phyloP scores from a whole-genome alignment of 2,329 filamentous ascomycete species.

The Aureobasidium zeae region DNA sequence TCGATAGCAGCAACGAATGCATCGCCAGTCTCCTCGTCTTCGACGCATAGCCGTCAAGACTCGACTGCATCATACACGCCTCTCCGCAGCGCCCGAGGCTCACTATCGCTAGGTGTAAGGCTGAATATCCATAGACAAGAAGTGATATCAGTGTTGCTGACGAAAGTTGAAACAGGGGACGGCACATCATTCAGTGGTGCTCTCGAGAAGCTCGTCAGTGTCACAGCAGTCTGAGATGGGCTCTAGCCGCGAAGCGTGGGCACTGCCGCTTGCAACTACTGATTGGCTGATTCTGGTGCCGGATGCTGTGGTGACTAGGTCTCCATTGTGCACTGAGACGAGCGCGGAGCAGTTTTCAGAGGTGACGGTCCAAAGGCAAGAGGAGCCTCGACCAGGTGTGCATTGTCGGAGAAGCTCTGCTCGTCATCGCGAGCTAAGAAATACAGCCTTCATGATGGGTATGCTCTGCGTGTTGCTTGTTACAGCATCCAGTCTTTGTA shows the following conservation, averaged over 20 bases:
- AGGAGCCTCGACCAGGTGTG: not conserved
- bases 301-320: constrained; percentile 1
- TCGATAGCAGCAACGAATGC: not conserved
- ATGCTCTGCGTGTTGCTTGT: not conserved
- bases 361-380: not conserved
- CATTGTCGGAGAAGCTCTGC: not conserved
- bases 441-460: not conserved
- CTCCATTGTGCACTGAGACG: not conserved
- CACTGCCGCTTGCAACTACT: constrained; percentile 4
- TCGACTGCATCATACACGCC: constrained; percentile 7
- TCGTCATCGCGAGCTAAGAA: not conserved
- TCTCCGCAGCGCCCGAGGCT: constrained; percentile 3
- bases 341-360: not conserved
- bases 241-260: not conserved
- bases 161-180: not conserved
- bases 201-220: not conserved
- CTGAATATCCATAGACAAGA: not conserved
- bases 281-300: not conserved
- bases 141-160: not conserved
- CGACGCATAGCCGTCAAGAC: not conserved
- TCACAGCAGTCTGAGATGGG: not conserved
- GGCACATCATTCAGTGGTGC: not conserved
- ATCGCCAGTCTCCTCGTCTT: not conserved
- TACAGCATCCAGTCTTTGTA: not conserved
- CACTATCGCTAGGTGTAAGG: constrained; percentile 2